These are phyloP conservation scores for Daldinia eschscholtzii DNA, from an alignment of 2,329 filamentous ascomycete species.

Conservation along the genomic window DNA sequence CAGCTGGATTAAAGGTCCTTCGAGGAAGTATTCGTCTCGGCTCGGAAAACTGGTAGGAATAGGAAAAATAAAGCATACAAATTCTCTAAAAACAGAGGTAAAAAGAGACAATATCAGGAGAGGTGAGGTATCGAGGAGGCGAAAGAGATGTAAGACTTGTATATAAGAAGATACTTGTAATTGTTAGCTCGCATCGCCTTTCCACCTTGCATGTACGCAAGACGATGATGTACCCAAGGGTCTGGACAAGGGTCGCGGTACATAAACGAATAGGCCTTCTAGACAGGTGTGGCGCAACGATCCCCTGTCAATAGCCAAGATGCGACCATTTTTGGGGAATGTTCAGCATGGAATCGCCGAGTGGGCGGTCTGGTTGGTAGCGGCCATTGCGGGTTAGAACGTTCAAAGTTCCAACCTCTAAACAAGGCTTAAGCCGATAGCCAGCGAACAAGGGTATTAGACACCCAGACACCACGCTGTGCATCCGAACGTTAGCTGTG, in stretches of 20 bases:
- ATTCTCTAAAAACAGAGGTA: slow-evolving; percentile 23
- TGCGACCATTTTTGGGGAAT: slow-evolving; percentile 48
- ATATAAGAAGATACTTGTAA: slow-evolving; percentile 50
- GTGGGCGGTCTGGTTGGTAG: slow-evolving; percentile 52
- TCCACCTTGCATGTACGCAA: slow-evolving; percentile 45
- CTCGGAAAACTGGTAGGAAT: slow-evolving; percentile 27
- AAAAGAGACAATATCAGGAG: slow-evolving; percentile 45
- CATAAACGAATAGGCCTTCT: slow-evolving; percentile 43
- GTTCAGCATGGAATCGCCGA: slow-evolving; percentile 52
- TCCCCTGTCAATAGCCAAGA: slow-evolving; percentile 51
- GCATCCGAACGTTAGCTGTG: slow-evolving; percentile 22
- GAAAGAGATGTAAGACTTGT: slow-evolving; percentile 43
- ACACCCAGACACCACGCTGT: slow-evolving; percentile 12
- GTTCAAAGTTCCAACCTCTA: slow-evolving; percentile 36
- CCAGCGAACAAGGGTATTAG: slow-evolving; percentile 28
- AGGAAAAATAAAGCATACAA: slow-evolving; percentile 27
- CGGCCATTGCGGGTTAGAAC: slow-evolving; percentile 45
- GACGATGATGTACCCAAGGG: slow-evolving; percentile 46
- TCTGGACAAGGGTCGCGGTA: slow-evolving; percentile 44
- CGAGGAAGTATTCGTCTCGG: slow-evolving; percentile 18
- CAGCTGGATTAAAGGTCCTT: slow-evolving; percentile 18
- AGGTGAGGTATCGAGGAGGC: slow-evolving; percentile 45
- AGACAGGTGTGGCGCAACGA: slow-evolving; percentile 53
- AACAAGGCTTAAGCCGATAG: slow-evolving; percentile 36
- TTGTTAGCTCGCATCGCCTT: slow-evolving; percentile 45